These are phyloP conservation scores for Raffaelea arxii DNA, from an alignment of 2,329 filamentous ascomycete species.

Conservation along the genomic window DNA sequence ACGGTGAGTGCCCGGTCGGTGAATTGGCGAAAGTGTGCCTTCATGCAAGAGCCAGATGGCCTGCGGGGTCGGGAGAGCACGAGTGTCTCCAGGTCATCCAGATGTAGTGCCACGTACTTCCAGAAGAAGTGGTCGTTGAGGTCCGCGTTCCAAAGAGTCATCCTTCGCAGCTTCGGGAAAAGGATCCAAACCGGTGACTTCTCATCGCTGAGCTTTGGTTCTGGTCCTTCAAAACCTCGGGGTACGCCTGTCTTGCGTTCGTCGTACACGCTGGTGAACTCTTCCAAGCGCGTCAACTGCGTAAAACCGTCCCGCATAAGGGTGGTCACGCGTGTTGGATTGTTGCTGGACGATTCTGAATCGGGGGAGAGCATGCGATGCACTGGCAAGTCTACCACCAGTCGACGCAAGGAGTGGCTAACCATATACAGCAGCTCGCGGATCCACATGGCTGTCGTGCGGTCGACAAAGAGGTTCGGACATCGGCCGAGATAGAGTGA, in stretches of 20 bases:
- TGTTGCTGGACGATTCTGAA: conserved; percentile 27
- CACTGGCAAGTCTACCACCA: conserved; percentile 39
- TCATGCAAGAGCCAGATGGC: conserved; percentile 24
- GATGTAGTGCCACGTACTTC: conserved; percentile 21
- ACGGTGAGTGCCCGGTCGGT: conserved; percentile 19
- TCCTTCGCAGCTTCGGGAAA: conserved; percentile 30
- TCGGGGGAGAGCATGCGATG: conserved; percentile 29
- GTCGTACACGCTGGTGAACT: conserved; percentile 37
- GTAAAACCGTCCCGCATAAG: conserved; percentile 35
- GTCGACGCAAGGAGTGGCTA: conserved; percentile 28
- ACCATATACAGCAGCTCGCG: conserved; percentile 31
- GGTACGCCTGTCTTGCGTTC: too few relatives aligned
- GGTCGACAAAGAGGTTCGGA: conserved; percentile 25
- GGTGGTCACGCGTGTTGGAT: too few relatives aligned
- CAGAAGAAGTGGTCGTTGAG: conserved; percentile 27
- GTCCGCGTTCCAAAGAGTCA: conserved; percentile 33
- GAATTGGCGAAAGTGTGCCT: conserved; percentile 29
- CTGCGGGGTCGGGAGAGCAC: conserved; percentile 29
- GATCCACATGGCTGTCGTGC: conserved; percentile 28
- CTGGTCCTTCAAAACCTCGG: conserved; percentile 18
- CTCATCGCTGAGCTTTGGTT: conserved; percentile 14
- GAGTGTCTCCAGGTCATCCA: conserved; percentile 28
- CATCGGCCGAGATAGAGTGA: conserved; percentile 33
- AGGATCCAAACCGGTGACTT: conserved; percentile 25
- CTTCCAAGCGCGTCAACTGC: conserved; percentile 31